Percentiles rank a stretch among this genome's conserved stretches.
Evolutionary conservation across 2,329 filamentous ascomycete species (phyloP).

Genomic region (Graphiopsis chlorocephala): DNA sequence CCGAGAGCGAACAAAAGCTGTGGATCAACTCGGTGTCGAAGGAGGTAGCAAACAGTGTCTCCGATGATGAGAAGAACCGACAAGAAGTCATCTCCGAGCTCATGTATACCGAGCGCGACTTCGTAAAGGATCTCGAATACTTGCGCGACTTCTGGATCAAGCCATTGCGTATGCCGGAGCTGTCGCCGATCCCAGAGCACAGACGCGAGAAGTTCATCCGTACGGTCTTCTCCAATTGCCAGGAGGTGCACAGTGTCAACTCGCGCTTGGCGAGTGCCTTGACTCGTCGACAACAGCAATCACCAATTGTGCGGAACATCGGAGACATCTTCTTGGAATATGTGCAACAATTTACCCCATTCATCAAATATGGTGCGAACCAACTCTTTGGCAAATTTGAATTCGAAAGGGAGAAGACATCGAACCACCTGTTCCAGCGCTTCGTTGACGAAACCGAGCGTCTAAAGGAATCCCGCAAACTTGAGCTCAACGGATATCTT

Average conservation of each 20-base stretch:
- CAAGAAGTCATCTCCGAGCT: slow-evolving; percentile 98
- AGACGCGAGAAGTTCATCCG: slow-evolving; percentile 87
- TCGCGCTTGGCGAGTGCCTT: slow-evolving; percentile 82
- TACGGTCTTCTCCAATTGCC: slow-evolving; percentile 92
- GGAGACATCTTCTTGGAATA: slow-evolving; percentile 94
- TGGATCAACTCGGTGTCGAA: slow-evolving; percentile 99
- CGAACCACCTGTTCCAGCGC: slow-evolving; percentile 78
- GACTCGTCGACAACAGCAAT: slow-evolving; percentile 85
- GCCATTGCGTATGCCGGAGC: slow-evolving; percentile 72
- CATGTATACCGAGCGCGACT: slow-evolving; percentile 97
- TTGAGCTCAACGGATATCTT: slow-evolving; percentile 94
- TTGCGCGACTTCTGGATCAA: slow-evolving; percentile 98
- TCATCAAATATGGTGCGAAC: slow-evolving; percentile 93
- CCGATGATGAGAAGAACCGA: slow-evolving; percentile 90
- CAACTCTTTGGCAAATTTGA: slow-evolving; percentile 97
- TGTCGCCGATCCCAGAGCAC: slow-evolving; percentile 83
- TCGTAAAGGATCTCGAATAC: slow-evolving; percentile 98
- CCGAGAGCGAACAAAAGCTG: slow-evolving; percentile 89
- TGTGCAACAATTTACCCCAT: slow-evolving; percentile 89
- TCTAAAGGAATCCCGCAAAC: slow-evolving; percentile 91
- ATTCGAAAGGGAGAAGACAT: slow-evolving; percentile 91
- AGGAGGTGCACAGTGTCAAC: slow-evolving; percentile 92
- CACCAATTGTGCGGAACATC: slow-evolving; percentile 81
- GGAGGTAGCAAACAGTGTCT: slow-evolving; percentile 85
- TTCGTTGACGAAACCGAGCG: slow-evolving; percentile 97